Evolutionary conservation across 768 basidiomycete species (phyloP).

Genomic region (Termitomyces sp.): DNA sequence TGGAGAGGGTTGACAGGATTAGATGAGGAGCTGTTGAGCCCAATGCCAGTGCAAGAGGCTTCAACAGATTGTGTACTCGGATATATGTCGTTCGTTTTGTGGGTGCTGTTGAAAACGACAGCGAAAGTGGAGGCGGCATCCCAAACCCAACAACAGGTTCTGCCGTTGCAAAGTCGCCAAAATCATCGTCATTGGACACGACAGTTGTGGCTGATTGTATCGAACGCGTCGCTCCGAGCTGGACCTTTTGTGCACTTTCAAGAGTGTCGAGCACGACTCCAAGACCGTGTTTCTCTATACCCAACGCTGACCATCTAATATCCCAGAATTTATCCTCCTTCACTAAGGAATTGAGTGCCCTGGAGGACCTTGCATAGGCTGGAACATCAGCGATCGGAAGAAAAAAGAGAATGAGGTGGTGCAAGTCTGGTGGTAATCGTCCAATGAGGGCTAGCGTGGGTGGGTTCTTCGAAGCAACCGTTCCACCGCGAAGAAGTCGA

Average conservation of each 20-base stretch:
- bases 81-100: conserved; percentile 47
- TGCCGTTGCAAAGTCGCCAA: conserved; percentile 18
- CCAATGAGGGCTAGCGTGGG: conserved; percentile 53
- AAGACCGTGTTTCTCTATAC: conserved; percentile 33
- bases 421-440: conserved; percentile 73
- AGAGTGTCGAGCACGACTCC: conserved; percentile 54
- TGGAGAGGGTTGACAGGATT: conserved; percentile 56
- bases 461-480: conserved; percentile 15
- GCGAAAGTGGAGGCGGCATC: conserved; percentile 16
- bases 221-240: conserved; percentile 48
- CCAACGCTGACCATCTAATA: conserved; percentile 61
- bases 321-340: conserved; percentile 82
- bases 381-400: conserved; percentile 82
- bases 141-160: conserved; percentile 15
- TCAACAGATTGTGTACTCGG: conserved; percentile 63
- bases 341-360: conserved; percentile 59
- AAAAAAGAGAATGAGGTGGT: conserved; percentile 68
- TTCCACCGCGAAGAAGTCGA: conserved; percentile 23
- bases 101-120: conserved; percentile 19
- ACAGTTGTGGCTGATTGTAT: conserved; percentile 7
- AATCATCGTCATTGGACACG: conserved; percentile 17
- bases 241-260: conserved; percentile 70
- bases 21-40: conserved; percentile 58
- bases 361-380: conserved; percentile 64
- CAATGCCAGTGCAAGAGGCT: conserved; percentile 54